phyloP scores from a whole-genome alignment of 2,329 filamentous ascomycete genomes.

The Aspergillus uvarum region DNA sequence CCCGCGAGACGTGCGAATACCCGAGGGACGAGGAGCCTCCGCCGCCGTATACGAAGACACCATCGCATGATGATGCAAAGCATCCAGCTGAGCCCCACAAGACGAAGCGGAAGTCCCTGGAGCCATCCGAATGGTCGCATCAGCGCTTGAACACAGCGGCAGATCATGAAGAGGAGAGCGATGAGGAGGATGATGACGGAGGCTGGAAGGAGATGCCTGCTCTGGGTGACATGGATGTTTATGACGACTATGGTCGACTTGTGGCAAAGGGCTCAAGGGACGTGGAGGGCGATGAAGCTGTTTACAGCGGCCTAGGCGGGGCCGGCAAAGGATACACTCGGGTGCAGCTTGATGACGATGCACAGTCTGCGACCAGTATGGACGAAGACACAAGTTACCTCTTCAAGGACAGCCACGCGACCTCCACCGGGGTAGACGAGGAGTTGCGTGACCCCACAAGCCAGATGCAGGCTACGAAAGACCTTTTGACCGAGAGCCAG shows the following conservation, averaged over 20 bases:
- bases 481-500: conserved; percentile 91
- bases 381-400: conserved; percentile 96
- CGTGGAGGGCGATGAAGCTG: conserved; percentile 64
- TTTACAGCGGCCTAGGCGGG: conserved; percentile 76
- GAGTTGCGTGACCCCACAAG: conserved; percentile 81
- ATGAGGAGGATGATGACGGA: conserved; percentile 60
- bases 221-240: conserved; percentile 88
- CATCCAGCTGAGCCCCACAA: conserved; percentile 17
- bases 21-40: conserved; percentile 11
- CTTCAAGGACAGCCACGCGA: conserved; percentile 71
- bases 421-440: conserved; percentile 65
- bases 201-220: conserved; percentile 94
- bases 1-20: conserved; percentile 7
- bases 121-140: conserved; percentile 84
- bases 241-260: conserved; percentile 87
- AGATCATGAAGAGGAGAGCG: conserved; percentile 38
- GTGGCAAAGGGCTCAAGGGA: conserved; percentile 76
- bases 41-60: conserved; percentile 19
- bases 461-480: conserved; percentile 94
- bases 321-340: conserved; percentile 94
- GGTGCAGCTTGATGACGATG: conserved; percentile 93
- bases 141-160: conserved; percentile 66
- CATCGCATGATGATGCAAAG: conserved; percentile 6
- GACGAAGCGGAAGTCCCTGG: conserved; percentile 27
- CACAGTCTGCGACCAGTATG: conserved; percentile 88